Conservation (phyloP, 139 green algal species). For the Chlamydomonas sp. region DNA sequence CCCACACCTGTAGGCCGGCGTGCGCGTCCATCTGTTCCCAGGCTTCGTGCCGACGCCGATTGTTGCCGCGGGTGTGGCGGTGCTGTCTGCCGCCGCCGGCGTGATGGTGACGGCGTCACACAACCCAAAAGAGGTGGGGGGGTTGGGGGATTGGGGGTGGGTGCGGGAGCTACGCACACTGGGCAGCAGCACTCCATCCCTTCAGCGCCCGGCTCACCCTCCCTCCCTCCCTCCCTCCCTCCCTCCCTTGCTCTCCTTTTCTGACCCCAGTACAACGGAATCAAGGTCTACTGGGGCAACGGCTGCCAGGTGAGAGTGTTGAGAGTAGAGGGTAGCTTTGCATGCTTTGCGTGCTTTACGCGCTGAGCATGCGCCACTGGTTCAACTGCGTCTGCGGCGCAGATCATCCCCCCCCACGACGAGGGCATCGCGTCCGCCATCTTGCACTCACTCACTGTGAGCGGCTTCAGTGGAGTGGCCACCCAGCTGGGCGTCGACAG, state of each 20-base stretch:
- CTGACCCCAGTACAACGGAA: constrained; percentile 67
- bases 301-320: constrained; percentile 59
- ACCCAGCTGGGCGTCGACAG: no score
- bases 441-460: no score
- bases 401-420: constrained; percentile 75
- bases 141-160: no score
- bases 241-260: no score
- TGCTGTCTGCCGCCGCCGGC: constrained; percentile 53
- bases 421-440: constrained; percentile 63
- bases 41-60: constrained; percentile 55
- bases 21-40: not conserved
- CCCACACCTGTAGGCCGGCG: not conserved
- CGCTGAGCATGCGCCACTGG: no score
- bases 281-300: constrained; percentile 72
- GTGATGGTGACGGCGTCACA: constrained; percentile 76
- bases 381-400: no score
- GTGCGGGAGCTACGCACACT: no score
- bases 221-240: no score
- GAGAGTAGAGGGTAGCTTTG: not conserved
- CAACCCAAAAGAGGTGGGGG: constrained; percentile 74
- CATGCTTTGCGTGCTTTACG: no score
- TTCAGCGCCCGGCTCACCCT: no score
- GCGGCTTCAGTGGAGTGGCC: no score
- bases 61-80: constrained; percentile 49
- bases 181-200: no score